These are phyloP conservation scores for Paradendryphiella salina DNA, from an alignment of 2,329 filamentous ascomycete genomes.

Conservation along the genomic window DNA sequence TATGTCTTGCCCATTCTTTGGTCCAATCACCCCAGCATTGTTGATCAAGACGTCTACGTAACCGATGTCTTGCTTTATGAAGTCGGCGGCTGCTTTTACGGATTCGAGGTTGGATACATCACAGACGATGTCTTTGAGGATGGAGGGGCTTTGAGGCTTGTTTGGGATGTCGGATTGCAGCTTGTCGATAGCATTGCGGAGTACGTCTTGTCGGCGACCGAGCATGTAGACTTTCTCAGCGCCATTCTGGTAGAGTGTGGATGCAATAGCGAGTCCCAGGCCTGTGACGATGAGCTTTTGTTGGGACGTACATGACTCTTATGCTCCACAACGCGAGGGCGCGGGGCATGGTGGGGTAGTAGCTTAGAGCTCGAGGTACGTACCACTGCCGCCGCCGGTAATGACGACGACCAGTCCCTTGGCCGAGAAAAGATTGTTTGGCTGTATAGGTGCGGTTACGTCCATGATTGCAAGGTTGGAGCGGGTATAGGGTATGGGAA, in stretches of 20 bases:
- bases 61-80: conserved; percentile 49
- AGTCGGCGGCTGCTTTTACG: conserved; percentile 48
- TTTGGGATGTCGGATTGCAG: conserved; percentile 38
- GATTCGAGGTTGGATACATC: conserved; percentile 51
- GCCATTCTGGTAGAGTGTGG: conserved; percentile 48
- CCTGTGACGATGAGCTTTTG: conserved; percentile 29
- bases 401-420: conserved; percentile 48
- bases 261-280: conserved; percentile 48
- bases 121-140: conserved; percentile 49
- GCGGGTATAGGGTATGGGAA: neutral
- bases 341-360: conserved; percentile 39
- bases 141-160: conserved; percentile 22
- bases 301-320: neutral
- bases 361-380: conserved; percentile 24
- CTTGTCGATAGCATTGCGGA: conserved; percentile 46
- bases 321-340: conserved; percentile 1
- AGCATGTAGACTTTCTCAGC: conserved; percentile 53
- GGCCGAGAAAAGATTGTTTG: conserved; percentile 46
- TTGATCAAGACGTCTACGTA: conserved; percentile 58
- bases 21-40: conserved; percentile 56
- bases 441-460: conserved; percentile 39
- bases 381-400: conserved; percentile 50
- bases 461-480: conserved; percentile 36
- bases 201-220: conserved; percentile 48
- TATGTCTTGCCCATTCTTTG: conserved; percentile 47